Conservation (phyloP, 495 filamentous ascomycete species). For the Tuber brumale region DNA sequence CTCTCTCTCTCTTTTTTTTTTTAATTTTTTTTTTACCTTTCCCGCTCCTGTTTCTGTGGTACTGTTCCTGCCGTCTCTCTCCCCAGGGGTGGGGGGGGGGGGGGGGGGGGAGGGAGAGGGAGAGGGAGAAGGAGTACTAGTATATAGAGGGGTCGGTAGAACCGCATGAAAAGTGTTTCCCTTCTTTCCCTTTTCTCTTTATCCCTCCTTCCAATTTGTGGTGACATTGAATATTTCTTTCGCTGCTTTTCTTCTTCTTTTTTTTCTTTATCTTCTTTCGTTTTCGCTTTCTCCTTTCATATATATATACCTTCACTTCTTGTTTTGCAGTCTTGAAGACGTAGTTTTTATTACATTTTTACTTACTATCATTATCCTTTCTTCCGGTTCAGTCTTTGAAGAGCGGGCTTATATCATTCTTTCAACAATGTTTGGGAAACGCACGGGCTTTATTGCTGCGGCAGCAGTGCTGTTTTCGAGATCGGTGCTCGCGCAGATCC, state of each 20-base stretch:
- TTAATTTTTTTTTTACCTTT: background rate
- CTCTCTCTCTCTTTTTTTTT: background rate
- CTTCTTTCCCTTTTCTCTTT: constrained; percentile 2
- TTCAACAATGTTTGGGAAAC: constrained; percentile 26
- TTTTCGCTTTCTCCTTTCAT: constrained; percentile 7
- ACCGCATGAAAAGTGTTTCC: constrained; percentile 14
- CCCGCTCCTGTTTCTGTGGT: background rate
- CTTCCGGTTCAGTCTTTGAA: constrained; percentile 8
- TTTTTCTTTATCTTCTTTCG: constrained; percentile 19
- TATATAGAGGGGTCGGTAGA: constrained; percentile 12
- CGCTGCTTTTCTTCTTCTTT: constrained; percentile 2
- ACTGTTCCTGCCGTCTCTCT: background rate
- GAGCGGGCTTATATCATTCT: constrained; percentile 9
- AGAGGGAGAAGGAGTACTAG: background rate
- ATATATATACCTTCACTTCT: constrained; percentile 12
- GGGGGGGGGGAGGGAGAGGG: background rate
- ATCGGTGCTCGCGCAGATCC: constrained; percentile 27
- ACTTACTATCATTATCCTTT: constrained; percentile 19
- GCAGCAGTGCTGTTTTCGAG: constrained; percentile 22
- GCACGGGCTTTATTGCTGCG: constrained; percentile 12
- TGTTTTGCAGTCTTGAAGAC: constrained; percentile 28
- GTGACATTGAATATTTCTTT: constrained; percentile 7
- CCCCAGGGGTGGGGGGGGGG: background rate
- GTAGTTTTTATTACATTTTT: constrained; percentile 8
- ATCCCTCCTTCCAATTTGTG: constrained; percentile 13